Base-by-base conservation (phyloP, 73 alveolate species). In the Tetrahymena elliotti region DNA sequence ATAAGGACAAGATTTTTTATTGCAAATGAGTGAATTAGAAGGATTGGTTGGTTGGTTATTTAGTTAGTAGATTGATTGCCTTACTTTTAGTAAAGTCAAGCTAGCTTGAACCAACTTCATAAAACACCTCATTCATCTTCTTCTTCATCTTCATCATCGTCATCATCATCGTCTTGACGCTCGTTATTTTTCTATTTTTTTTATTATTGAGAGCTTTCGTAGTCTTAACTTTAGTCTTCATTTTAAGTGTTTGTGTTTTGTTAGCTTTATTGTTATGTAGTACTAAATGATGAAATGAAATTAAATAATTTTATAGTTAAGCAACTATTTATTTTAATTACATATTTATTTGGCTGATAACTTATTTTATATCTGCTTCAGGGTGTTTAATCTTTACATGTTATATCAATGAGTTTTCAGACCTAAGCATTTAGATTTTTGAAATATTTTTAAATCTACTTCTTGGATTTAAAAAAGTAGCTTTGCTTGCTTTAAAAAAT, bases 341-440 rank as follows among this genome's bases (percentile, higher is more conserved):
- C 88, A 68, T 27, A 68, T 68, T 68, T 68, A 68, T 68, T 68
- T 68, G 88, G 88, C 88, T 68, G 36, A 68, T 68, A 68, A 68
- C 88, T 68, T 27, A 68, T 68, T 68, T 68, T n/a, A 68, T 68
- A 31, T 68, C 95, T 33, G 93, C 93, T 94, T 94, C 96, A 34
- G 96, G 96, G 36, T 94, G 96, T 37, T 94, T 94, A 16, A 94
- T 52, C 83, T 94, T 94, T 47, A 94, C 83, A 47, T 94, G 96
- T 22, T 94, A 88, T 20, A 84, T 94, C 83, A 94, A 41, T 20
- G 95, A 88, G 52, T 94, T 94, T 94, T 94, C 96, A 88, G 96
- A 94, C 33, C 96, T 94, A 88, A n/a, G n/a, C n/a, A 15, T 35
- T 37, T 36, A 11, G 35, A 27, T 9, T 40, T 18, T 47, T 18